Conservation (phyloP, 164 flowering plant genomes). For the Aristolochia californica region DNA sequence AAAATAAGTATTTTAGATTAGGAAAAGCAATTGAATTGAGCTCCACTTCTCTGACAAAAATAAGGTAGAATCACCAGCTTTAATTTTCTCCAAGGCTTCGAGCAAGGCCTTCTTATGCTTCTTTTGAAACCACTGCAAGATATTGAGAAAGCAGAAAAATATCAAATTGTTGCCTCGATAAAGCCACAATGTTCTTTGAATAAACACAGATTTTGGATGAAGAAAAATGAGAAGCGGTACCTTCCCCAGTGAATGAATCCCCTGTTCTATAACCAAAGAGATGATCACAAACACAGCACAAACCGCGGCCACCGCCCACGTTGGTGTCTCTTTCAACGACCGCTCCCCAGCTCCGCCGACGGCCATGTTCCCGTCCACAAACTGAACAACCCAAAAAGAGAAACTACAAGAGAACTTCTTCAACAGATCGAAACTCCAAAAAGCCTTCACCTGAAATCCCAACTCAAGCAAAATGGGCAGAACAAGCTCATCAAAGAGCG, state of each 20-base stretch:
- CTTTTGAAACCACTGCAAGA: slow-evolving; percentile 42
- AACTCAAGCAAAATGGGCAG: not conserved
- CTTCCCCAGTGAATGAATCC: slow-evolving; percentile 42
- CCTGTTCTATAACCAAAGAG: slow-evolving; percentile 45
- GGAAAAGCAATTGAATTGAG: not conserved
- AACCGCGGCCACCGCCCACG: slow-evolving; percentile 68
- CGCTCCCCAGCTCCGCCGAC: slow-evolving; percentile 25
- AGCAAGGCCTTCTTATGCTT: slow-evolving; percentile 52
- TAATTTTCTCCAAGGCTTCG: slow-evolving; percentile 64
- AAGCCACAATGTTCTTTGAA: not conserved
- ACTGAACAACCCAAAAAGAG: not conserved
- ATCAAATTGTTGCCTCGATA: not conserved
- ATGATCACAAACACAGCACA: slow-evolving; percentile 48
- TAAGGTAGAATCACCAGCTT: slow-evolving; percentile 25
- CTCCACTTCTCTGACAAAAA: not conserved
- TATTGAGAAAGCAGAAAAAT: not conserved
- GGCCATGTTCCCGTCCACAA: slow-evolving; percentile 17
- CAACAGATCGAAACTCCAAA: too few relatives aligned
- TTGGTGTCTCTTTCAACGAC: slow-evolving; percentile 39
- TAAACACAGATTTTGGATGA: not conserved
- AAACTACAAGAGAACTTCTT: not conserved
- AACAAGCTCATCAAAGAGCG: not conserved
- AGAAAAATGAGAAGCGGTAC: slow-evolving; percentile 11
- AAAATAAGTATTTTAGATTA: not conserved
- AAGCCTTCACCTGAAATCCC: not conserved